Percentiles rank a stretch among this genome's conserved stretches.
These are phyloP conservation scores for Purpureocillium takamizusanense DNA, from an alignment of 2,329 filamentous ascomycete genomes.

Conservation along the genomic window DNA sequence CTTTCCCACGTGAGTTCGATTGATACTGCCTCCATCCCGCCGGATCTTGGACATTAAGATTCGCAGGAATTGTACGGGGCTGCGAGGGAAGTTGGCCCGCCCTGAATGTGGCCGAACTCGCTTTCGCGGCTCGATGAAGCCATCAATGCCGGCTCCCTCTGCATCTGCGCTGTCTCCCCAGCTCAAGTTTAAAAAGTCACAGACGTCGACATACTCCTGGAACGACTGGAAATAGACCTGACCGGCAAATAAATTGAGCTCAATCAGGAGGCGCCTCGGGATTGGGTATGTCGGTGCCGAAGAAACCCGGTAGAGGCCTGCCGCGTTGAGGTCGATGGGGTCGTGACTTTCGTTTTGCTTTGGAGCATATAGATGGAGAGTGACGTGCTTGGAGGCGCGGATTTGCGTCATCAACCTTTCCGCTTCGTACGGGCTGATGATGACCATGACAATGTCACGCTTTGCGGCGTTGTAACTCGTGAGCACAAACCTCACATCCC, in stretches of 20 bases:
- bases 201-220: constrained; percentile 41
- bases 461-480: constrained; percentile 2
- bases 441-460: neutral
- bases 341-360: constrained; percentile 13
- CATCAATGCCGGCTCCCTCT: constrained; percentile 10
- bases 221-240: constrained; percentile 49
- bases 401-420: constrained; percentile 37
- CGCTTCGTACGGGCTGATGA: constrained; percentile 34
- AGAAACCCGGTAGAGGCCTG: constrained; percentile 13
- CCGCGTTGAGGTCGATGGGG: neutral
- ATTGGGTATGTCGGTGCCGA: neutral
- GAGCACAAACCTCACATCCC: constrained; percentile 14
- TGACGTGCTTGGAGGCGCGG: constrained; percentile 18
- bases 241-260: constrained; percentile 57
- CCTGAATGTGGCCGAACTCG: constrained; percentile 4
- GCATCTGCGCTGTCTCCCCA: constrained; percentile 16
- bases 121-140: constrained; percentile 21
- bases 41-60: constrained; percentile 25
- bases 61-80: constrained; percentile 28
- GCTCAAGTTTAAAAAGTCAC: constrained; percentile 41
- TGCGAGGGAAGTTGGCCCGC: constrained; percentile 16
- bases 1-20: constrained; percentile 31
- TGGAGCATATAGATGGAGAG: constrained; percentile 43
- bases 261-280: constrained; percentile 20
- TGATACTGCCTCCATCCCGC: constrained; percentile 25